Evolutionary conservation across 768 basidiomycete species (phyloP).

Genomic region (Nidularia pulvinata): DNA sequence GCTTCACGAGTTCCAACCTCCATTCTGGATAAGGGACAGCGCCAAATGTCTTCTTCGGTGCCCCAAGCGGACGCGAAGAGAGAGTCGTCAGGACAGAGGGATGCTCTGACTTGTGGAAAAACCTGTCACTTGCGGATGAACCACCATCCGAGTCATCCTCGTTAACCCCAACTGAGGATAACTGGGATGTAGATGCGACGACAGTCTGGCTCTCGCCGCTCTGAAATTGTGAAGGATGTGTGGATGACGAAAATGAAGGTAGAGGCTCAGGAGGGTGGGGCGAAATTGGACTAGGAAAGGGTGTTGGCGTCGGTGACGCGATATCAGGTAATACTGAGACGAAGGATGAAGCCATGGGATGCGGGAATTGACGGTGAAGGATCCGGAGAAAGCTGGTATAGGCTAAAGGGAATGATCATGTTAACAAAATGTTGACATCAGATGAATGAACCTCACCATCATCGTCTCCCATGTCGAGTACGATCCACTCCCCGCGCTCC

Average conservation of each 20-base stretch:
- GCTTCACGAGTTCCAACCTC: constrained; percentile 47
- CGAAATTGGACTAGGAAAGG: constrained; percentile 20
- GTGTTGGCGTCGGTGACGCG: constrained; percentile 6
- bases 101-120: constrained; percentile 3
- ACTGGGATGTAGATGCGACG: not conserved
- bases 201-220: not conserved
- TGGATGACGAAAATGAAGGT: not conserved
- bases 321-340: constrained; percentile 18
- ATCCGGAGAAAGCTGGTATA: constrained; percentile 50
- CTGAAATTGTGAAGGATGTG: not conserved
- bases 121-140: not conserved
- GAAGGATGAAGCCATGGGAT: constrained; percentile 39
- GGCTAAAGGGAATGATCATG: constrained; percentile 24
- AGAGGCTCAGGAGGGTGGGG: constrained; percentile 8
- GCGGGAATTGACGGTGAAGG: constrained; percentile 41
- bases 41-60: constrained; percentile 19
- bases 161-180: too few species aligned
- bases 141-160: constrained; percentile 1
- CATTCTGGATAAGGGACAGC: constrained; percentile 68
- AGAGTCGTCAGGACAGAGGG: constrained; percentile 1
- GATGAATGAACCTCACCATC: constrained; percentile 22
- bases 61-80: not conserved
- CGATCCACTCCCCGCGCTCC: constrained; percentile 45
- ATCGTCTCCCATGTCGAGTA: constrained; percentile 50
- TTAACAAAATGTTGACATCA: not conserved